Evolutionary conservation across 1,284 basidiomycete genomes (phyloP).

Genomic region (Bondarzewia mesenterica): DNA sequence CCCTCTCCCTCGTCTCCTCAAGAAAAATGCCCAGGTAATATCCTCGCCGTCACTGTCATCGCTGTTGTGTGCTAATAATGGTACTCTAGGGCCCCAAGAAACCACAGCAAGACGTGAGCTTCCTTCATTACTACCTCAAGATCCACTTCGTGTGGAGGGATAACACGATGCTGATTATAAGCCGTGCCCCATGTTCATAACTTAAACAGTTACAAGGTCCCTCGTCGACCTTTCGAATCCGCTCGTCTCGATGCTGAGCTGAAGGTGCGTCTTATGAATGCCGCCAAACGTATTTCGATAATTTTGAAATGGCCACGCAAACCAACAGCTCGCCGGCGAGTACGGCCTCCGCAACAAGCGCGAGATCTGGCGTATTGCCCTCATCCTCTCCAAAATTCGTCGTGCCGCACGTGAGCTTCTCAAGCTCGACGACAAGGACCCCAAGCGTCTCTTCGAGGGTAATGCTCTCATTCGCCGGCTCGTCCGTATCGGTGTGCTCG

Average conservation of each 20-base stretch:
- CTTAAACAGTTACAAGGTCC: constrained; percentile 88
- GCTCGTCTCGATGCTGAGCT: constrained; percentile 99
- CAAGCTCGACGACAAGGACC: constrained; percentile 99
- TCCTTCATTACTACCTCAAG: constrained; percentile 38
- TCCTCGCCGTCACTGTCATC: constrained; percentile 16
- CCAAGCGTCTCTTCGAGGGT: constrained; percentile 99
- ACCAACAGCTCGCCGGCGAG: constrained; percentile 87
- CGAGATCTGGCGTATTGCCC: constrained; percentile 99
- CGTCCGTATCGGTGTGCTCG: constrained; percentile 99
- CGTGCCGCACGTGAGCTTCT: constrained; percentile 99
- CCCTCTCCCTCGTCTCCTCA: constrained; percentile 25
- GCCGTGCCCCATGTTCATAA: constrained; percentile 49
- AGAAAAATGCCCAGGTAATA: constrained; percentile 78
- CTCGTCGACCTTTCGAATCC: constrained; percentile 94
- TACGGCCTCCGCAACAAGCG: constrained; percentile 99
- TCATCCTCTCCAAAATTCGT: constrained; percentile 98
- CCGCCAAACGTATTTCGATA: neutral
- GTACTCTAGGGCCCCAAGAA: constrained; percentile 70
- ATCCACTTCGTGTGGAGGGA: constrained; percentile 60
- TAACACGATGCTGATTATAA: constrained; percentile 48
- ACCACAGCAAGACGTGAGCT: constrained; percentile 86
- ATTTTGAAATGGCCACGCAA: constrained; percentile 5
- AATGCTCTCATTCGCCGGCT: constrained; percentile 99
- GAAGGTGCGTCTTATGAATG: constrained; percentile 54
- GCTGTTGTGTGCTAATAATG: constrained; percentile 27